phyloP scores from a whole-genome alignment of 2,329 filamentous ascomycete genomes.

The Ophiostoma piceae region DNA sequence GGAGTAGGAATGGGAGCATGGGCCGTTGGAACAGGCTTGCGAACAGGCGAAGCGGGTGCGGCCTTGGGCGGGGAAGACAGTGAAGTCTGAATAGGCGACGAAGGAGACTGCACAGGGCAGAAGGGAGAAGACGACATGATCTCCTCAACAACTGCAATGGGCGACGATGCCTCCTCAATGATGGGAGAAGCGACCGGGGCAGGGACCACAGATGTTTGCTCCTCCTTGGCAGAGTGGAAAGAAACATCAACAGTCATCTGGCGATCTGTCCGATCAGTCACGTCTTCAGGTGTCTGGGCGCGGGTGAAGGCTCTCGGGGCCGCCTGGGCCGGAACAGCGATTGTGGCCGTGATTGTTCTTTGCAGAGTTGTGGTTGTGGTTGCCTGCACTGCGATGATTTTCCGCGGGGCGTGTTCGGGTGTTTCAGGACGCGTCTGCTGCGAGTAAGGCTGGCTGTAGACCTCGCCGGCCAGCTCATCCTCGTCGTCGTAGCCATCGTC shows the following conservation, averaged over 20 bases:
- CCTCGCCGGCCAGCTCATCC: conserved; percentile 27
- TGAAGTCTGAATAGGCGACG: conserved; percentile 25
- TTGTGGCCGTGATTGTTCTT: neutral
- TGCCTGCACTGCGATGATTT: neutral
- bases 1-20: neutral
- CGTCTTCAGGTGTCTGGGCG: conserved; percentile 19
- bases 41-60: conserved; percentile 8
- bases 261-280: conserved; percentile 23
- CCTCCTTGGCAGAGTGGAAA: conserved; percentile 43
- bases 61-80: conserved; percentile 24
- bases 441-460: conserved; percentile 9
- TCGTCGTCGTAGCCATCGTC: conserved; percentile 29
- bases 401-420: conserved; percentile 5
- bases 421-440: conserved; percentile 16
- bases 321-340: neutral
- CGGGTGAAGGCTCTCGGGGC: neutral
- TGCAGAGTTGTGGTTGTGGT: conserved; percentile 20
- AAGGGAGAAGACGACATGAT: conserved; percentile 24
- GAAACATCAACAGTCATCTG: conserved; percentile 36
- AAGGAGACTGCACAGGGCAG: conserved; percentile 25
- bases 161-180: neutral
- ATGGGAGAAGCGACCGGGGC: conserved; percentile 15
- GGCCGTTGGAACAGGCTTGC: neutral
- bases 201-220: conserved; percentile 35
- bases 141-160: conserved; percentile 17